These are phyloP conservation scores for Fusarium sp. DNA, from an alignment of 2,329 filamentous ascomycete genomes.

Conservation along the genomic window DNA sequence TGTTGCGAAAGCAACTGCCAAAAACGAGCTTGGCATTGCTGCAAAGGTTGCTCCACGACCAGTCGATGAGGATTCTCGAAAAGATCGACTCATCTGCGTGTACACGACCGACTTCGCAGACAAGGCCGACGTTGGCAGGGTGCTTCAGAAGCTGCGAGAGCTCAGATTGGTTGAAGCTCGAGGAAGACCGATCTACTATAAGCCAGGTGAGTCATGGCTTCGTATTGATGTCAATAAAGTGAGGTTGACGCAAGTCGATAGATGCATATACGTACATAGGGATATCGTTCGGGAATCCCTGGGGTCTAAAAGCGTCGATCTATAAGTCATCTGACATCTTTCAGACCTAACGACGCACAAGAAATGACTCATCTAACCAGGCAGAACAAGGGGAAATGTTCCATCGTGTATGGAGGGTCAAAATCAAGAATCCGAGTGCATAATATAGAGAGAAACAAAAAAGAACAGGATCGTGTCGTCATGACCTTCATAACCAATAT, in stretches of 20 bases:
- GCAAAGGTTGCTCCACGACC: slow-evolving; percentile 75
- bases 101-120: slow-evolving; percentile 82
- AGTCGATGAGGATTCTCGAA: slow-evolving; percentile 50
- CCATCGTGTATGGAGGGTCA: neutral
- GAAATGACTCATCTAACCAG: slow-evolving; percentile 10
- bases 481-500: slow-evolving; percentile 7
- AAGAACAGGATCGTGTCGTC: slow-evolving; percentile 23
- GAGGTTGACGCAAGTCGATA: slow-evolving; percentile 42
- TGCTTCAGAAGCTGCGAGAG: slow-evolving; percentile 69
- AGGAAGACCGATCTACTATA: slow-evolving; percentile 75
- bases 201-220: slow-evolving; percentile 64
- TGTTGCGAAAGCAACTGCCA: slow-evolving; percentile 72
- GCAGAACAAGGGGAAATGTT: neutral
- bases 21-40: slow-evolving; percentile 73
- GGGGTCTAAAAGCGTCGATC: slow-evolving; percentile 67
- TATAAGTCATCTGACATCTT: slow-evolving; percentile 60
- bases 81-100: slow-evolving; percentile 73
- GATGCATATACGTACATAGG: slow-evolving; percentile 76
- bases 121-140: slow-evolving; percentile 71
- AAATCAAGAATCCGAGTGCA: neutral
- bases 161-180: slow-evolving; percentile 65
- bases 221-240: neutral
- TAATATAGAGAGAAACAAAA: neutral
- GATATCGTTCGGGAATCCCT: slow-evolving; percentile 68
- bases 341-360: slow-evolving; percentile 7